Evolutionary conservation across 2,329 filamentous ascomycete genomes (phyloP).

Genomic region (Domatiomyces globalis): DNA sequence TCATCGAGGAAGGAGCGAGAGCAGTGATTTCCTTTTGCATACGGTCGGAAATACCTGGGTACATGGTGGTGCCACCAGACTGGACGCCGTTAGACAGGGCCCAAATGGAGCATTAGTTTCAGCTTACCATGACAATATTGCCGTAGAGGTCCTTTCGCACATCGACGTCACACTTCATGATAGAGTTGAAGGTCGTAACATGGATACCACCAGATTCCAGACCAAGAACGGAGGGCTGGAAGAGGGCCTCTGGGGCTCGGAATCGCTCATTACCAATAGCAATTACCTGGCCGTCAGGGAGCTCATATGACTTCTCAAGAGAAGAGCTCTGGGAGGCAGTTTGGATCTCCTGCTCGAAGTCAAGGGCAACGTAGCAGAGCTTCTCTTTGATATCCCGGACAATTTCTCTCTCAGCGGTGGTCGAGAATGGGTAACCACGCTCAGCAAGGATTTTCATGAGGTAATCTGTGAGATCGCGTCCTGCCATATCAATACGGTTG

Average conservation of each 20-base stretch:
- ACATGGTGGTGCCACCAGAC: conserved; percentile 99
- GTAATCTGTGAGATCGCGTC: conserved; percentile 99
- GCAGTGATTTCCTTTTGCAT: conserved; percentile 99
- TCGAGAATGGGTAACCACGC: conserved; percentile 99
- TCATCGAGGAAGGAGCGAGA: conserved; percentile 98
- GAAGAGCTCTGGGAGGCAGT: conserved; percentile 96
- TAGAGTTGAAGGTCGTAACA: conserved; percentile 99
- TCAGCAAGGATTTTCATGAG: conserved; percentile 99
- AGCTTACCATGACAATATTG: conserved; percentile 99
- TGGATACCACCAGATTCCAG: conserved; percentile 98
- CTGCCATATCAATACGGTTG: conserved; percentile 99
- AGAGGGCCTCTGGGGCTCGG: conserved; percentile 98
- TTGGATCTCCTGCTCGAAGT: conserved; percentile 99
- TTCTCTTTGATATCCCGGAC: conserved; percentile 99
- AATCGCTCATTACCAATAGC: conserved; percentile 99
- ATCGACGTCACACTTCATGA: conserved; percentile 99
- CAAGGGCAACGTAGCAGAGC: conserved; percentile 99
- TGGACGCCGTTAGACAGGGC: conserved; percentile 27
- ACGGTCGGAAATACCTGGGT: conserved; percentile 99
- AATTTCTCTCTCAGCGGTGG: conserved; percentile 99
- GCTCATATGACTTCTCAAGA: conserved; percentile 99
- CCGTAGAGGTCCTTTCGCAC: conserved; percentile 99
- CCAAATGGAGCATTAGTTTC: conserved; percentile 2
- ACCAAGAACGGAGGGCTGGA: conserved; percentile 96
- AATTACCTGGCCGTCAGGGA: conserved; percentile 98